A percentile compares a stretch with the other conserved stretches of the same genome.
Evolutionary conservation across 129 eudicot genomes (phyloP).

Genomic region (Arctium minus): DNA sequence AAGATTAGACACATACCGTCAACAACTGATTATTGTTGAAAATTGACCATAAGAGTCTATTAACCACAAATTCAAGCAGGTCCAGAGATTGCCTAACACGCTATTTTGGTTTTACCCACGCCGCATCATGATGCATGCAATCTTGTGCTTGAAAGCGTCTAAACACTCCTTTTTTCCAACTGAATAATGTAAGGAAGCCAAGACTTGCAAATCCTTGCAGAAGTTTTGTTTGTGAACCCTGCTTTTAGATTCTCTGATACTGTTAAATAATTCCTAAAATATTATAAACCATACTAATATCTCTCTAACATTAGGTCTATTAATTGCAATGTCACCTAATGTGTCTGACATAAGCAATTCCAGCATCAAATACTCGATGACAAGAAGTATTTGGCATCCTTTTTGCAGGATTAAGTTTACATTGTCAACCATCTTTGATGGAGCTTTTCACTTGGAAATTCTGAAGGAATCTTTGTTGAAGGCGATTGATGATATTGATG

Average conservation of each 20-base stretch:
- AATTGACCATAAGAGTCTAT: neutral
- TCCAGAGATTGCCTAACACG: too few relatives aligned
- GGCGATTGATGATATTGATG: constrained; percentile 81
- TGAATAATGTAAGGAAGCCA: too few relatives aligned
- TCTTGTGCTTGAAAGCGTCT: too few relatives aligned
- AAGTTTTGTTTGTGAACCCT: neutral
- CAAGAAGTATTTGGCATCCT: neutral
- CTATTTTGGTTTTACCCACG: too few relatives aligned
- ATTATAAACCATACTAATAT: neutral
- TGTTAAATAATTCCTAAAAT: neutral
- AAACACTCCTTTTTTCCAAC: too few relatives aligned
- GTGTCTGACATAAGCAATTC: neutral
- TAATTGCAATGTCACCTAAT: neutral
- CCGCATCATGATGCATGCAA: too few relatives aligned
- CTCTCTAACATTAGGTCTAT: neutral
- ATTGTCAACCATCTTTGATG: constrained; percentile 50
- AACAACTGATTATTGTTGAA: neutral
- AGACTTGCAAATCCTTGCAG: neutral
- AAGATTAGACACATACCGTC: neutral
- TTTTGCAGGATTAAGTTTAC: constrained; percentile 55
- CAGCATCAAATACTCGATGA: neutral
- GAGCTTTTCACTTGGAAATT: constrained; percentile 76
- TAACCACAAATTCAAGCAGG: neutral
- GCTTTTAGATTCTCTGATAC: neutral
- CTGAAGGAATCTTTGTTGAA: constrained; percentile 82